A percentile compares a stretch with the other conserved stretches of the same genome.
These are phyloP conservation scores for Phanerochaete sordida DNA, from an alignment of 768 basidiomycete genomes.

Conservation along the genomic window DNA sequence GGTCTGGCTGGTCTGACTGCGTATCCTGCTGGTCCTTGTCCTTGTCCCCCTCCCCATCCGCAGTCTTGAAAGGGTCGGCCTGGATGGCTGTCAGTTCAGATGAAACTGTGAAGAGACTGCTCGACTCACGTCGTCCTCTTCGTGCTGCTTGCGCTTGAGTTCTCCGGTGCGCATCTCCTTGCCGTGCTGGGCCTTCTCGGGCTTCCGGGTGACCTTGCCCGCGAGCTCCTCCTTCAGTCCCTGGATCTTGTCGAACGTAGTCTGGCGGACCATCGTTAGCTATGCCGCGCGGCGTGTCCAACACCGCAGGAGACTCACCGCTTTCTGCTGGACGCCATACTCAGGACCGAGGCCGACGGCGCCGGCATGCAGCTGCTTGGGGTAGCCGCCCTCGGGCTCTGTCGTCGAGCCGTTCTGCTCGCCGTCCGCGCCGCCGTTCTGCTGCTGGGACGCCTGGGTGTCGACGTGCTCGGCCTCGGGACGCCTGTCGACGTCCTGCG, in stretches of 20 bases:
- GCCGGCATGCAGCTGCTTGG: constrained; percentile 41
- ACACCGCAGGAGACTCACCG: constrained; percentile 24
- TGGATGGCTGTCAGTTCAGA: no score
- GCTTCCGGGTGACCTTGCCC: constrained; percentile 36
- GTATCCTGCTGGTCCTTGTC: no score
- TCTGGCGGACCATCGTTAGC: constrained; percentile 8
- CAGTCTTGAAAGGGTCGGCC: constrained; percentile 3
- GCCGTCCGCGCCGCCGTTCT: background rate
- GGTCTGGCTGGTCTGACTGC: background rate
- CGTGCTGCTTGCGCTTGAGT: constrained; percentile 33
- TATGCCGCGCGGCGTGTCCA: background rate
- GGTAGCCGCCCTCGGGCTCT: constrained; percentile 22
- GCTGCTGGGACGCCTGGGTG: background rate
- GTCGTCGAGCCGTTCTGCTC: background rate
- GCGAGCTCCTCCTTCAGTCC: constrained; percentile 37
- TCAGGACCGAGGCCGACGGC: constrained; percentile 38
- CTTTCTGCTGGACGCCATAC: constrained; percentile 21
- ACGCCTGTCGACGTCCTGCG: background rate
- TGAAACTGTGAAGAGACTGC: background rate
- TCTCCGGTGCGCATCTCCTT: constrained; percentile 37
- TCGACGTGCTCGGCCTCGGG: background rate
- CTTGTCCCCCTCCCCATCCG: constrained; percentile 3
- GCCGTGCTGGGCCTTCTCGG: constrained; percentile 35
- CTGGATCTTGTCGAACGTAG: constrained; percentile 31
- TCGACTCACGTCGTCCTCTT: constrained; percentile 18